phyloP scores from a whole-genome alignment of 768 basidiomycete species.

The Tricholoma sp. region DNA sequence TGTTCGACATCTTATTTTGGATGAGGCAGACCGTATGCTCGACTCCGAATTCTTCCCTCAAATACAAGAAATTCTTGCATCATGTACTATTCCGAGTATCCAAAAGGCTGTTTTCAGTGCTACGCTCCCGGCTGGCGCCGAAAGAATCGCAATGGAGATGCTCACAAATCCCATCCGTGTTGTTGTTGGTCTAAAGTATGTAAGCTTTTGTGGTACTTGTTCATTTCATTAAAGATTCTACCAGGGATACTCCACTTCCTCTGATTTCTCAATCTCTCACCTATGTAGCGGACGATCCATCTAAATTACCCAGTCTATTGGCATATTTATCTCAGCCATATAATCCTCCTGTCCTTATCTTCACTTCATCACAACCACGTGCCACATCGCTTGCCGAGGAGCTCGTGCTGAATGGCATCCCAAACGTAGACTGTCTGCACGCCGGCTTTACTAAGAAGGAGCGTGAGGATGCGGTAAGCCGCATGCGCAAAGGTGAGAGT shows the following conservation, averaged over 20 bases:
- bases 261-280: slow-evolving; percentile 85
- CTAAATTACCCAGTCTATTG: slow-evolving; percentile 89
- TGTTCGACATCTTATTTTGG: slow-evolving; percentile 80
- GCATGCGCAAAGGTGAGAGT: slow-evolving; percentile 85
- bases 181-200: slow-evolving; percentile 95
- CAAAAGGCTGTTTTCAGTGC: slow-evolving; percentile 94
- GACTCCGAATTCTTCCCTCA: slow-evolving; percentile 87
- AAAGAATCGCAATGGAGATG: slow-evolving; percentile 83
- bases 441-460: slow-evolving; percentile 86
- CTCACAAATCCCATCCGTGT: slow-evolving; percentile 83
- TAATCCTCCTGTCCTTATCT: slow-evolving; percentile 87
- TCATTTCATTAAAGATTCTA: slow-evolving; percentile 1
- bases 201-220: slow-evolving; percentile 8
- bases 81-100: slow-evolving; percentile 61
- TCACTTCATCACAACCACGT: slow-evolving; percentile 87
- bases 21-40: slow-evolving; percentile 89
- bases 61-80: slow-evolving; percentile 78
- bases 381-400: slow-evolving; percentile 77
- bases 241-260: slow-evolving; percentile 88
- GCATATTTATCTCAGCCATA: slow-evolving; percentile 77
- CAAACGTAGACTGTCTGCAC: slow-evolving; percentile 86
- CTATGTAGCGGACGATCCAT: slow-evolving; percentile 89
- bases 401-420: slow-evolving; percentile 69
- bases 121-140: slow-evolving; percentile 84
- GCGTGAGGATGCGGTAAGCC: slow-evolving; percentile 76